These are phyloP conservation scores for Aspergillus asperescens DNA, from an alignment of 495 filamentous ascomycete genomes.

Conservation along the genomic window DNA sequence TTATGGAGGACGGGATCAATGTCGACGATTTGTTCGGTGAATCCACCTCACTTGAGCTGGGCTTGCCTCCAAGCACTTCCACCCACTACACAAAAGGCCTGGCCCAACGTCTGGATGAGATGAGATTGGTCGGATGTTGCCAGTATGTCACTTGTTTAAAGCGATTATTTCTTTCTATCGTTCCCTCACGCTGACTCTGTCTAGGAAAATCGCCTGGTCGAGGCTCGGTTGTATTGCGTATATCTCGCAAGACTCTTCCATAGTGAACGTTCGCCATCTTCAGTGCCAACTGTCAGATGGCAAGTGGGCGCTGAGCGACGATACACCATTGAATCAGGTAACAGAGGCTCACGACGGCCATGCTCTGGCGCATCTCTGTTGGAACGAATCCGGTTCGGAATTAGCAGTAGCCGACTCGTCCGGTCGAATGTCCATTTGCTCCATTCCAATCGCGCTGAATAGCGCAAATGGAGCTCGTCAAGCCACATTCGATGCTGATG, in stretches of 20 bases:
- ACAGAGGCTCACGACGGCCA: conserved; percentile 47
- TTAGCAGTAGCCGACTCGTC: conserved; percentile 70
- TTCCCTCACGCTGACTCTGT: conserved; percentile 9
- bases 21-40: conserved; percentile 77
- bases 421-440: conserved; percentile 67
- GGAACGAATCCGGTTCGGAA: conserved; percentile 67
- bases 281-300: conserved; percentile 64
- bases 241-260: conserved; percentile 63
- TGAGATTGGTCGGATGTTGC: conserved; percentile 72
- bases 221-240: conserved; percentile 81
- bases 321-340: conserved; percentile 38
- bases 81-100: conserved; percentile 59
- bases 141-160: conserved; percentile 68
- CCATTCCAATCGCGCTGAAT: conserved; percentile 59
- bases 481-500: conserved; percentile 55
- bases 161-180: not conserved
- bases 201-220: conserved; percentile 83
- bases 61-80: conserved; percentile 52
- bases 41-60: conserved; percentile 44
- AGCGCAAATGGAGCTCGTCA: conserved; percentile 51
- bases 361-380: conserved; percentile 67
- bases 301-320: conserved; percentile 71
- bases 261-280: conserved; percentile 66
- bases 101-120: conserved; percentile 68
- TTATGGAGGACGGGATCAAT: conserved; percentile 66